Evolutionary conservation across 352 stramenopile species (phyloP), one percentile per base, ranked within the genome.

Genomic region (Phytophthora rubi): DNA sequence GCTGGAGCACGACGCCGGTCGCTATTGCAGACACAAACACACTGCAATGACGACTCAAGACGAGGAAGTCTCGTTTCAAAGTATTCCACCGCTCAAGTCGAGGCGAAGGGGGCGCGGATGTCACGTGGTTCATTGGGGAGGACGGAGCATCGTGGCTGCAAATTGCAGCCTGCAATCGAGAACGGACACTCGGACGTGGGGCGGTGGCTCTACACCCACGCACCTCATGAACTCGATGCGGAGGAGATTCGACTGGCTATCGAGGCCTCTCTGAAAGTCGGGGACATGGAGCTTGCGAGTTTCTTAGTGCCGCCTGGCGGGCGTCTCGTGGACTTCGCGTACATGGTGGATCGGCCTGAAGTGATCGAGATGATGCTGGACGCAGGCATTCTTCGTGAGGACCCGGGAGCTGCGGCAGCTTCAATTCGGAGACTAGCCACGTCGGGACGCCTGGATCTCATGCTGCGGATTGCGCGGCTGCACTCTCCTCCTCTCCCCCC

Each of bases 11-110:
- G 23, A 32, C 12, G 21, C 26, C 16, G 49, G 15, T 9, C 49
- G 49, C 21, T 56, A 15, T 16, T 49, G 53, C 12, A 51, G 39
- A 52, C 45, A 52, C 45, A 28, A 52, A 52, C 45, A 28, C 45
- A 30, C n/a, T 23, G 45, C 45, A 26, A 42, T 42, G 35, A 4
- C 35, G 13, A 13, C 35, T 16, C 2, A 16, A 42, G 35, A 4
- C 9, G 35, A 42, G 35, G 35, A 42, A 15, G 9, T 42, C 3
- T 42, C 35, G 9, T 42, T 15, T 42, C 35, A 42, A 10, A 42
- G 35, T 42, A 13, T 42, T 13, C 35, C 35, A 42, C 9, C 16
- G 35, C 9, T 42, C 35, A 42, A 42, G 35, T 42, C 35, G 4
- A 42, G 5, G 35, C 10, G 13, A 13, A 12, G 5, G 35, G 13